These are phyloP conservation scores for Ceratocystiopsis sp. DNA, from an alignment of 2,329 filamentous ascomycete genomes.

Conservation along the genomic window DNA sequence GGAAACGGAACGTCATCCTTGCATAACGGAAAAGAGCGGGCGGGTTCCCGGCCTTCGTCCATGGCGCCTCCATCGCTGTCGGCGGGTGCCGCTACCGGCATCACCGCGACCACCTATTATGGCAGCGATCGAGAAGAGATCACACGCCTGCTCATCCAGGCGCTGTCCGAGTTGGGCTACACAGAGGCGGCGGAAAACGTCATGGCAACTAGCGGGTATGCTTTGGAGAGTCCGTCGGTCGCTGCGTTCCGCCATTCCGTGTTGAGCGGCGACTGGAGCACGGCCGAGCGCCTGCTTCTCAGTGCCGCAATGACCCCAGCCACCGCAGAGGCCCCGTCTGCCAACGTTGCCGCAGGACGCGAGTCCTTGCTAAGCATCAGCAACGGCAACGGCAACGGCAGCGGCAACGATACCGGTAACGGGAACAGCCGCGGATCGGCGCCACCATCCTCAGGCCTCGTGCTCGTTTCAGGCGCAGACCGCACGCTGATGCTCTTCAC, in stretches of 20 bases:
- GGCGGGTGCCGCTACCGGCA: no score
- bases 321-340: constrained; percentile 1
- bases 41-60: neutral
- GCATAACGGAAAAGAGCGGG: constrained; percentile 14
- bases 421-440: neutral
- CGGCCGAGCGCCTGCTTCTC: constrained; percentile 69
- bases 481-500: constrained; percentile 69
- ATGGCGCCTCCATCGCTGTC: neutral
- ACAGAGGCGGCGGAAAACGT: constrained; percentile 56
- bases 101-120: constrained; percentile 44
- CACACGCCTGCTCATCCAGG: constrained; percentile 81
- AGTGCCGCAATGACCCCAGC: constrained; percentile 22
- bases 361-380: no score
- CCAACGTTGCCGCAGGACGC: no score
- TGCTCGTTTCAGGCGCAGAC: constrained; percentile 60
- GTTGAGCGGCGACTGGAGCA: constrained; percentile 60
- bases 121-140: constrained; percentile 88
- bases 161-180: constrained; percentile 78
- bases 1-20: constrained; percentile 36
- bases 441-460: constrained; percentile 32
- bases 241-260: constrained; percentile 73
- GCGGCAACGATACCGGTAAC: no score
- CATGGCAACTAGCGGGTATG: constrained; percentile 66
- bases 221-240: constrained; percentile 73
- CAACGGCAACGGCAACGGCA: no score